phyloP scores from a whole-genome alignment of 202 grass and related monocot species.

The Eragrostis tef region DNA sequence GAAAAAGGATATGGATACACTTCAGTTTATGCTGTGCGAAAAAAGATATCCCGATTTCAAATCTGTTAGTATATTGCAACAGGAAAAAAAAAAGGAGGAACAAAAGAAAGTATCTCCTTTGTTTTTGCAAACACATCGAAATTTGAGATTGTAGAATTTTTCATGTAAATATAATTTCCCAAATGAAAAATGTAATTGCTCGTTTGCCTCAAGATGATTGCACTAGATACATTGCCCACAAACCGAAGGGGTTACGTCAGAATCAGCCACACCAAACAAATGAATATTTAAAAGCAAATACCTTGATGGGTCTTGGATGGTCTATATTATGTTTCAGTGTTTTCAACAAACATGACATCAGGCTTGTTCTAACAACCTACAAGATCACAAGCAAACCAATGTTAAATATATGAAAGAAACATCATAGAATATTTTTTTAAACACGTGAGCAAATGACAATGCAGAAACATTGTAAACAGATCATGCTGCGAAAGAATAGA shows the following conservation, averaged over 20 bases:
- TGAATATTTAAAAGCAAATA: constrained; percentile 34
- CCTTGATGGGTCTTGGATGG: constrained; percentile 91
- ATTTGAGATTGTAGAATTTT: neutral
- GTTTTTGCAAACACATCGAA: neutral
- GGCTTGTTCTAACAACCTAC: constrained; percentile 87
- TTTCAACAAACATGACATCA: constrained; percentile 93
- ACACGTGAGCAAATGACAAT: neutral
- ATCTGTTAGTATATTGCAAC: neutral
- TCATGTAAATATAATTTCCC: neutral
- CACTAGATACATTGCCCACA: neutral
- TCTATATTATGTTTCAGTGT: constrained; percentile 97
- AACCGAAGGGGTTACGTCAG: constrained; percentile 5
- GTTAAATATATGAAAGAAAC: constrained; percentile 13
- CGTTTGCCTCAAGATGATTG: neutral
- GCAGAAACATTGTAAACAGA: neutral
- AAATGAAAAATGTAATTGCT: neutral
- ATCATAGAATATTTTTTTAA: neutral
- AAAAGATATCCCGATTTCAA: neutral
- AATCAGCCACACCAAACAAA: constrained; percentile 4
- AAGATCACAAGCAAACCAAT: constrained; percentile 45
- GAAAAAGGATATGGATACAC: neutral
- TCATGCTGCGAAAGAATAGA: constrained; percentile 2
- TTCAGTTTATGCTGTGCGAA: neutral
- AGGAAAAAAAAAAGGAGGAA: neutral
- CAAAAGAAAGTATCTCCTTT: neutral